Evolutionary conservation across 1,284 basidiomycete species (phyloP).

Genomic region (Lentinula novae-zelandiae): DNA sequence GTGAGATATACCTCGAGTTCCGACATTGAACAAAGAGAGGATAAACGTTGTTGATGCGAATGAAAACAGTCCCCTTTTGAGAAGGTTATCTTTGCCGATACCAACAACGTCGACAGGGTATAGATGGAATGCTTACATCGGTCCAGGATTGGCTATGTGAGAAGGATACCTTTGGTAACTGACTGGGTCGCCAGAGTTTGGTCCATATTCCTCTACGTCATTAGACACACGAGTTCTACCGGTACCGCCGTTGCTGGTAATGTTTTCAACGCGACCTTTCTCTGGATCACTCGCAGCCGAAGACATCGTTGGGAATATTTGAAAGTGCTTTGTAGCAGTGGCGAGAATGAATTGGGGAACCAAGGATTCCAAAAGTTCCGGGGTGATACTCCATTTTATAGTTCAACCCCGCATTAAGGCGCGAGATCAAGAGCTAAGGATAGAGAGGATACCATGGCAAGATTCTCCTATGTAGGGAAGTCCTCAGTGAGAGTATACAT

Average conservation of each 20-base stretch:
- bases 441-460: not conserved
- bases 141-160: slow-evolving; percentile 49
- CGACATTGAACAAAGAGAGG: slow-evolving; percentile 63
- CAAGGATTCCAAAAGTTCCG: not conserved
- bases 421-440: not conserved
- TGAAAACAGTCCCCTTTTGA: slow-evolving; percentile 53
- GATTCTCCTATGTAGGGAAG: not conserved
- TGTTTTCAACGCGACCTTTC: not conserved
- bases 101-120: not conserved
- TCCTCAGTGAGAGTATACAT: not conserved
- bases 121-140: slow-evolving; percentile 36
- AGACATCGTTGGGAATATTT: not conserved
- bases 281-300: slow-evolving; percentile 1
- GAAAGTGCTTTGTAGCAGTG: not conserved
- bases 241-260: not conserved
- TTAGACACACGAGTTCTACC: not conserved
- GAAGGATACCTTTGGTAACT: slow-evolving; percentile 9
- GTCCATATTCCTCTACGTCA: slow-evolving; percentile 6
- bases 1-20: slow-evolving; percentile 43
- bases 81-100: not conserved
- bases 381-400: not conserved
- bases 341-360: not conserved
- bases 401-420: not conserved
- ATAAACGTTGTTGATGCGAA: slow-evolving; percentile 75
- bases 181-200: slow-evolving; percentile 9